Evolutionary conservation across 768 basidiomycete species (phyloP).

Genomic region (Hydnomerulius pinastri): DNA sequence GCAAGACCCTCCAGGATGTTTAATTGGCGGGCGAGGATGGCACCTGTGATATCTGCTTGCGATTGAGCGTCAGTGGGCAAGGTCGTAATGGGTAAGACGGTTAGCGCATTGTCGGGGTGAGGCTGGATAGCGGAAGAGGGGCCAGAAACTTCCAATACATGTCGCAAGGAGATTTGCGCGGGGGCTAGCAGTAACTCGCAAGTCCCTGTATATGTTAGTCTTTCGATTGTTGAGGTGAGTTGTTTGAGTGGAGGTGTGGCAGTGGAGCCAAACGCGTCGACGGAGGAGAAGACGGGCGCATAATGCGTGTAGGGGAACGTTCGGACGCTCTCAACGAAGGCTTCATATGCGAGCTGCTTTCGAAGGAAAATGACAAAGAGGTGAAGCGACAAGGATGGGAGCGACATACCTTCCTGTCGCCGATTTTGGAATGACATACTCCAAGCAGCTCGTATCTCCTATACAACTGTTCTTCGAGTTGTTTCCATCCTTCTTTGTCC

Average conservation of each 20-base stretch:
- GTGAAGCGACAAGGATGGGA: neutral
- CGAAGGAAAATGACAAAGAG: neutral
- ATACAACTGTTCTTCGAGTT: slow-evolving; percentile 64
- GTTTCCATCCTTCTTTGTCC: slow-evolving; percentile 49
- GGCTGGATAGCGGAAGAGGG: neutral
- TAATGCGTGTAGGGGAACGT: slow-evolving; percentile 52
- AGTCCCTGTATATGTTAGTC: slow-evolving; percentile 63
- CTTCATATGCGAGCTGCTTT: slow-evolving; percentile 58
- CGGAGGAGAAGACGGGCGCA: slow-evolving; percentile 12
- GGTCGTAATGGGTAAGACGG: slow-evolving; percentile 8
- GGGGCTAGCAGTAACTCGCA: slow-evolving; percentile 65
- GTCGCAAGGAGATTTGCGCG: slow-evolving; percentile 48
- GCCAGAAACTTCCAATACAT: neutral
- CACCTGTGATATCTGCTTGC: slow-evolving; percentile 42
- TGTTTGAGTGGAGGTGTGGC: slow-evolving; percentile 49
- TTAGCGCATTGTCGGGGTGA: neutral
- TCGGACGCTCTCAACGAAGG: slow-evolving; percentile 52
- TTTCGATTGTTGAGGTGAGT: slow-evolving; percentile 60
- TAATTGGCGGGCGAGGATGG: slow-evolving; percentile 64
- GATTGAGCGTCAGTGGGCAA: slow-evolving; percentile 14
- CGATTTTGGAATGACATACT: slow-evolving; percentile 75
- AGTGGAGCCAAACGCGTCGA: slow-evolving; percentile 39
- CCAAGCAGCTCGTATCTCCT: slow-evolving; percentile 82
- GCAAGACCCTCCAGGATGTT: slow-evolving; percentile 52
- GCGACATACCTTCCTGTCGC: slow-evolving; percentile 65